Base-by-base conservation (phyloP, 192 early-diverging fungal genomes). In the Linnemannia hyalina region DNA sequence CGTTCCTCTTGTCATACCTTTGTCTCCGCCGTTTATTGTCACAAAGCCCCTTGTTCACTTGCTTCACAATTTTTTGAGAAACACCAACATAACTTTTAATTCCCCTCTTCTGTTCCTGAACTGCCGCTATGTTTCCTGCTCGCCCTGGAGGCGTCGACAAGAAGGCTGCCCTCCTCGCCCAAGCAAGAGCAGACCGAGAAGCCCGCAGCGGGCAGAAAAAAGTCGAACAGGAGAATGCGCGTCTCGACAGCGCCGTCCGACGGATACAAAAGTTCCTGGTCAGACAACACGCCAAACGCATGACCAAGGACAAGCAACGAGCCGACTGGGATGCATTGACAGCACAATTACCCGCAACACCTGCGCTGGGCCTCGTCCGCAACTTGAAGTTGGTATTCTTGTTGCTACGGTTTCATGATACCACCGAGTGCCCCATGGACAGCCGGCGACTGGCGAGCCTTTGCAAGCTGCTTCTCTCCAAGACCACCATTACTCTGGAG, bases 401-500 rank as follows among this genome's bases (percentile, higher is more conserved):
- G 6, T 40, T 86, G 7, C 38, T 86, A 3, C 49, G 42, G 22
- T 86, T 86, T 20, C 60, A 81, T 29, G 76, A 80, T 65, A 76
- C 80, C 13, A 2, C 1, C 9, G 35, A 40, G 6, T 68, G 69
- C 22, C 68, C 75, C 0, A 73, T 73, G 78, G 84, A 86, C 26
- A 20, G 22, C 8, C 46, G 46, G 35, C 54, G 84, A 36, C 79
- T 86, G 11, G 40, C 84, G 6, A 73, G 40, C 6, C 55, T 86
- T 26, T 86, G 84, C 76, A 86, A 74, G 80, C 38, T 86, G 38
- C 55, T 86, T 16, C 71, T 81, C 0, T 86, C 84, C 16, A 86
- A 86, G 74, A 70, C 79, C 0, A 46, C 81, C 49, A 73, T 80
- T 22, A 36, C 68, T 20, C 71, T 76, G 42, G 55, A 57, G 1